Conservation (phyloP, 495 filamentous ascomycete genomes). For the Trichoderma orchidacearum region DNA sequence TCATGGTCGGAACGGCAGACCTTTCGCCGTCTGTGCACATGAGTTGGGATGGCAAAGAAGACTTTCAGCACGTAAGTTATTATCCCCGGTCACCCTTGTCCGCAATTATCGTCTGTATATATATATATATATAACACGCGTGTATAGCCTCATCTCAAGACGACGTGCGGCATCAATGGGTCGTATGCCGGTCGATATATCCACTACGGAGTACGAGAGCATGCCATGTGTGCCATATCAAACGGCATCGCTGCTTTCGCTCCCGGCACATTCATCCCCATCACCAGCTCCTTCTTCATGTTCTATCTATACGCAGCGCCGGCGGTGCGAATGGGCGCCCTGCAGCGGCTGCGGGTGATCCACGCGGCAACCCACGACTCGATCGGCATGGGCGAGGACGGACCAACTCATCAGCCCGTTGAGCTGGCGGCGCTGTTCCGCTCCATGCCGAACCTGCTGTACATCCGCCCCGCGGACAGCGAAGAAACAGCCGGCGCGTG, state of each 20-base stretch:
- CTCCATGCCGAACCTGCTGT: slow-evolving; percentile 97
- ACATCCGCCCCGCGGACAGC: slow-evolving; percentile 97
- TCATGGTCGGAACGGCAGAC: slow-evolving; percentile 92
- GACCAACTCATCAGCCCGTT: slow-evolving; percentile 96
- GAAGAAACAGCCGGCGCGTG: slow-evolving; percentile 97
- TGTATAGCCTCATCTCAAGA: neutral
- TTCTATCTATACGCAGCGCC: slow-evolving; percentile 98
- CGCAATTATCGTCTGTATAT: neutral
- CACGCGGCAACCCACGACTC: slow-evolving; percentile 98
- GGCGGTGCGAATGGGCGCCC: slow-evolving; percentile 81
- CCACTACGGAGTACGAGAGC: slow-evolving; percentile 94
- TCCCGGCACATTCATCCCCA: slow-evolving; percentile 75
- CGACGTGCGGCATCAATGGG: slow-evolving; percentile 68
- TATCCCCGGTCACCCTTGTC: too few relatives aligned
- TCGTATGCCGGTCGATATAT: slow-evolving; percentile 85
- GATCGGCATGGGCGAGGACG: slow-evolving; percentile 97
- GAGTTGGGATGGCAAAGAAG: slow-evolving; percentile 85
- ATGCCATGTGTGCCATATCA: slow-evolving; percentile 94
- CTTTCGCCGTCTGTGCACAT: slow-evolving; percentile 97
- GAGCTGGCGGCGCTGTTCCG: slow-evolving; percentile 98
- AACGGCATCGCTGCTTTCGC: slow-evolving; percentile 85
- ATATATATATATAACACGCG: neutral
- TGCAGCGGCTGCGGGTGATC: slow-evolving; percentile 83
- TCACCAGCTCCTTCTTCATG: slow-evolving; percentile 94
- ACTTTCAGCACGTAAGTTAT: slow-evolving; percentile 70